Percentiles rank a stretch among this genome's conserved stretches.
These are phyloP conservation scores for Teunomyces pallodes DNA, from an alignment of 805 yeast genomes.

Conservation along the genomic window DNA sequence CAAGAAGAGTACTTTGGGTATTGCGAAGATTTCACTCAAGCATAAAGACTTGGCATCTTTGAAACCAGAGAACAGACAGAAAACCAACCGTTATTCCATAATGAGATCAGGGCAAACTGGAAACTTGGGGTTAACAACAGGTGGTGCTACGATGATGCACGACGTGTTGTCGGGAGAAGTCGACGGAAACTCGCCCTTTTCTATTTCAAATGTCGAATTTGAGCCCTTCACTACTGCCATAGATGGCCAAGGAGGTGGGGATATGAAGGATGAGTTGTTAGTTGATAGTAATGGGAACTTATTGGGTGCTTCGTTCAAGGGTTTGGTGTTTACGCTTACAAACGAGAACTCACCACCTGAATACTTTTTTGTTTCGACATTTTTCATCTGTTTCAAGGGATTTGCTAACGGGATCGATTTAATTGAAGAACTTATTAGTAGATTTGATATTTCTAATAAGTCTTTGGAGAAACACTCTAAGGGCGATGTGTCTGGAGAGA, in stretches of 20 bases:
- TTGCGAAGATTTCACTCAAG: conserved; percentile 38
- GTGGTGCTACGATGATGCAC: conserved; percentile 47
- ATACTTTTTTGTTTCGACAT: conserved; percentile 66
- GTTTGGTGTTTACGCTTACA: conserved; percentile 62
- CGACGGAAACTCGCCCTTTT: conserved; percentile 29
- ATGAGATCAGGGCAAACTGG: conserved; percentile 52
- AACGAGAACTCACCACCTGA: conserved; percentile 65
- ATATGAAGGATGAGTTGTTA: conserved; percentile 46
- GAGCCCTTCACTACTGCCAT: conserved; percentile 27
- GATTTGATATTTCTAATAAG: conserved; percentile 54
- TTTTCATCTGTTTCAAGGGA: conserved; percentile 72
- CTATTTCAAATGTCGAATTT: conserved; percentile 35
- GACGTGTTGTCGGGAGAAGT: conserved; percentile 27
- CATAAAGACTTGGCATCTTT: conserved; percentile 22
- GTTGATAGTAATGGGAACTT: conserved; percentile 51
- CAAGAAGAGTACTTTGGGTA: conserved; percentile 57
- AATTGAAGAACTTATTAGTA: conserved; percentile 60
- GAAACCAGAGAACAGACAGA: conserved; percentile 11
- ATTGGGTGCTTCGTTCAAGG: conserved; percentile 70
- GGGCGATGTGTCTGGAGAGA: conserved; percentile 24
- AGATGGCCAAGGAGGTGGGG: conserved; percentile 8
- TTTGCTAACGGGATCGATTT: conserved; percentile 68
- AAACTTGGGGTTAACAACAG: conserved; percentile 44
- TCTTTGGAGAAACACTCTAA: conserved; percentile 13
- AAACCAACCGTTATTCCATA: conserved; percentile 45